Percentiles rank a stretch among this genome's conserved stretches.
Evolutionary conservation across 2,329 filamentous ascomycete genomes (phyloP).

Genomic region (Sporothrix globosa): DNA sequence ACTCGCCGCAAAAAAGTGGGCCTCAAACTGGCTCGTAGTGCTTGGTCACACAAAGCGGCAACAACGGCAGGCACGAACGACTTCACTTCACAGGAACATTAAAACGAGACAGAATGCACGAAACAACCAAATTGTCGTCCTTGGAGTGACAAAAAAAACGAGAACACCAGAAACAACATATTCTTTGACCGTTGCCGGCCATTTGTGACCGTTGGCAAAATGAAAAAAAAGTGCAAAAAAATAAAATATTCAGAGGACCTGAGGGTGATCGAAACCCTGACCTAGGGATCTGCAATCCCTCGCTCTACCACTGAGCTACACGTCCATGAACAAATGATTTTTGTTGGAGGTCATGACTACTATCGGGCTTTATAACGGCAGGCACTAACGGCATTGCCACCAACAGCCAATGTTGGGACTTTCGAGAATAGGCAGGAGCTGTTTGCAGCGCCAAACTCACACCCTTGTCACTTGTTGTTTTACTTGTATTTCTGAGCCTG

Average conservation of each 20-base stretch:
- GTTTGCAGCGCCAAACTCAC: background rate
- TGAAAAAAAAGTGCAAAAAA: conserved; percentile 19
- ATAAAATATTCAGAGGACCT: conserved; percentile 29
- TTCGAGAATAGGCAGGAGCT: no score
- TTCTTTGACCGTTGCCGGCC: background rate
- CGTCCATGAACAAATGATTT: conserved; percentile 28
- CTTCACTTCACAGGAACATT: background rate
- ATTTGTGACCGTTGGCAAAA: background rate
- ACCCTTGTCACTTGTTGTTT: background rate
- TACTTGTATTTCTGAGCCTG: background rate
- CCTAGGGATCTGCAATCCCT: conserved; percentile 35
- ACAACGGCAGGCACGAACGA: background rate
- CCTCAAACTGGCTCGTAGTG: background rate
- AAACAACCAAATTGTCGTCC: background rate
- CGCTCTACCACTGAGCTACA: conserved; percentile 35
- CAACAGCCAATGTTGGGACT: background rate
- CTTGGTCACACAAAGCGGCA: background rate
- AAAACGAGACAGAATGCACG: background rate
- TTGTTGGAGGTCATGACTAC: background rate
- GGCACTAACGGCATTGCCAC: background rate
- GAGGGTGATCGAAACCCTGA: conserved; percentile 35
- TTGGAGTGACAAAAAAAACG: background rate
- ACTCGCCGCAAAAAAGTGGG: conserved; percentile 22
- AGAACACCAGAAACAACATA: background rate
- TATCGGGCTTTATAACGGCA: background rate